These are phyloP conservation scores for Macrotyloma uniflorum DNA, from an alignment of 306 rosid genomes.

Conservation along the genomic window DNA sequence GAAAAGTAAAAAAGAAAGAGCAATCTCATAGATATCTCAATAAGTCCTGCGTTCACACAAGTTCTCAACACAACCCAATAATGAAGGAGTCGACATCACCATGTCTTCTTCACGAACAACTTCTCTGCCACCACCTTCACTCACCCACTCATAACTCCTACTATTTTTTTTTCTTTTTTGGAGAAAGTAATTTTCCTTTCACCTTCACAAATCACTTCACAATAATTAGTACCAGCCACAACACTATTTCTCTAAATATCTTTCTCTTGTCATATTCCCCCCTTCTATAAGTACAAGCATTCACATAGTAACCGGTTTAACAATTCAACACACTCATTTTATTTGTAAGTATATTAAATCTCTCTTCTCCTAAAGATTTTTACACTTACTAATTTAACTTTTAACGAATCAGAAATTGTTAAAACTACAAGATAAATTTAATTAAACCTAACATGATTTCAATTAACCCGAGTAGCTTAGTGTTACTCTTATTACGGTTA, in stretches of 20 bases:
- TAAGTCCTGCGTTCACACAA: slow-evolving; percentile 37
- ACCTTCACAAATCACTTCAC: neutral
- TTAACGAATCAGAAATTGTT: no score
- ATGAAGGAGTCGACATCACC: slow-evolving; percentile 20
- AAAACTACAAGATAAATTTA: neutral
- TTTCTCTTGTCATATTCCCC: neutral
- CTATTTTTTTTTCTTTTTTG: neutral
- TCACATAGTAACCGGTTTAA: neutral
- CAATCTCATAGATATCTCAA: neutral
- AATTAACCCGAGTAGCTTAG: no score
- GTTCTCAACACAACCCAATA: slow-evolving; percentile 25
- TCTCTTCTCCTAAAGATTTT: no score
- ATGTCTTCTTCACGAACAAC: neutral
- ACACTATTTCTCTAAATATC: neutral
- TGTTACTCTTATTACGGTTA: neutral
- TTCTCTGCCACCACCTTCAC: neutral
- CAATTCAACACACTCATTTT: no score
- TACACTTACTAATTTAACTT: no score
- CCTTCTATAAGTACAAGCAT: neutral
- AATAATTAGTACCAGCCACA: neutral
- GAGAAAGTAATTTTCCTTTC: neutral
- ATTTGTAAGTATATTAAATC: no score
- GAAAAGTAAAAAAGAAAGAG: neutral
- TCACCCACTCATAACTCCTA: neutral
- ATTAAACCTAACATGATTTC: no score